Percentiles rank a stretch among this genome's conserved stretches.
Conservation (phyloP, 2,329 filamentous ascomycete species). For the Paraphaeosphaeria minitans region DNA sequence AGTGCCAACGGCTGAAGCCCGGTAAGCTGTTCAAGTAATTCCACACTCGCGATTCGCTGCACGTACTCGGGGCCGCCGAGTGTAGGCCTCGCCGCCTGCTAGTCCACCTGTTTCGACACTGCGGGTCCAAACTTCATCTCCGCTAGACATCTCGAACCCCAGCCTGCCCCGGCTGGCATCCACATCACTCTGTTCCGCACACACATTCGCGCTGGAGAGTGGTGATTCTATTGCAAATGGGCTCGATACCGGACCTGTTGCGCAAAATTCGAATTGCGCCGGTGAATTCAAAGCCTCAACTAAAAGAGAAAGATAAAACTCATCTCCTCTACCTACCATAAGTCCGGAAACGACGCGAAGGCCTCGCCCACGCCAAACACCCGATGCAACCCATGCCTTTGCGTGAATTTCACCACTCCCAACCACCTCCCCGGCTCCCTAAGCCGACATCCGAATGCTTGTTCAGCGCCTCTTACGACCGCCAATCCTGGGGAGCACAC, state of each 20-base stretch:
- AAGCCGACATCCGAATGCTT: background rate
- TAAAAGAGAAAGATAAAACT: too few relatives aligned
- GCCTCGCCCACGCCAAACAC: background rate
- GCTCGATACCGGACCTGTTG: background rate
- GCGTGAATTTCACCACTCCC: background rate
- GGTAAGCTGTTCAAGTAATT: background rate
- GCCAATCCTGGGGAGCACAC: slow-evolving; percentile 7
- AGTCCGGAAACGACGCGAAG: background rate
- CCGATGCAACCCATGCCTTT: background rate
- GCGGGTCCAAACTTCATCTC: background rate
- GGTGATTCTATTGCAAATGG: background rate
- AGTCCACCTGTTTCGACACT: slow-evolving; percentile 1
- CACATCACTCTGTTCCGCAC: background rate
- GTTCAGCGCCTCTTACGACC: background rate
- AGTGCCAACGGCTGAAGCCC: background rate
- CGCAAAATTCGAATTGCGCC: background rate
- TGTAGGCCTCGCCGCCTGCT: background rate
- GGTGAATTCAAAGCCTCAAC: too few relatives aligned
- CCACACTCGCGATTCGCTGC: background rate
- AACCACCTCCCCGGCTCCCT: background rate
- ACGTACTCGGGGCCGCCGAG: background rate
- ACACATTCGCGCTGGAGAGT: background rate
- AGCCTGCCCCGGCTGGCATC: background rate
- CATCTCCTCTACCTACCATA: too few relatives aligned
- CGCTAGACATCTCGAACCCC: background rate